phyloP scores from a whole-genome alignment of 2,329 filamentous ascomycete genomes.

The Colletotrichum sansevieriae region DNA sequence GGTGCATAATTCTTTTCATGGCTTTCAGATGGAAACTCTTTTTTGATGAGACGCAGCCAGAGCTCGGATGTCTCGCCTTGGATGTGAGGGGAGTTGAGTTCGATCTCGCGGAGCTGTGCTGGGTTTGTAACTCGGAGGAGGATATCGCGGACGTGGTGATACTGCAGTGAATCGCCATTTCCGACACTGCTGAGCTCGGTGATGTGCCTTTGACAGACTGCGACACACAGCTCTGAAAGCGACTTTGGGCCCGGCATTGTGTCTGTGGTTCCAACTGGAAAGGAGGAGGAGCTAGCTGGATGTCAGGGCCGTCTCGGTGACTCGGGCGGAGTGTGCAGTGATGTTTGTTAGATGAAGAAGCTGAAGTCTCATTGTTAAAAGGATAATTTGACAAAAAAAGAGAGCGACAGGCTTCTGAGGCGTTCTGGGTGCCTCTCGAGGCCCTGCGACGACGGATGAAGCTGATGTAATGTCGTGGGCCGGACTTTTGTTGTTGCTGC shows the following conservation, averaged over 20 bases:
- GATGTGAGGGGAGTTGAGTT: constrained; percentile 82
- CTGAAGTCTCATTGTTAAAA: constrained; percentile 28
- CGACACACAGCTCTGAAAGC: constrained; percentile 64
- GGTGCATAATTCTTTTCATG: constrained; percentile 74
- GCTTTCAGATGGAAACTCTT: constrained; percentile 77
- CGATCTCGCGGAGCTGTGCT: constrained; percentile 79
- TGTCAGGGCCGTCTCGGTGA: constrained; percentile 1
- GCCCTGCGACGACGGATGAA: not conserved
- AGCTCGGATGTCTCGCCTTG: constrained; percentile 76
- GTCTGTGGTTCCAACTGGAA: not conserved
- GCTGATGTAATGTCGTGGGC: constrained; percentile 6
- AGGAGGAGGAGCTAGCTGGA: constrained; percentile 7
- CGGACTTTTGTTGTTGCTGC: constrained; percentile 27
- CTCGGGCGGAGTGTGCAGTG: not conserved
- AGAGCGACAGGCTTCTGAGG: not conserved
- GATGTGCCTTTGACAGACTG: constrained; percentile 66
- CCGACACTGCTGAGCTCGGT: constrained; percentile 76
- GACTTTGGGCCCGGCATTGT: constrained; percentile 54
- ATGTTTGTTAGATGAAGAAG: not conserved
- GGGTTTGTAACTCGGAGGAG: constrained; percentile 80
- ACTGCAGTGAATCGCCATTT: constrained; percentile 66
- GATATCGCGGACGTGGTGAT: constrained; percentile 67
- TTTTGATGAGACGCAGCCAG: constrained; percentile 84
- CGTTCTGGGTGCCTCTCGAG: not conserved
- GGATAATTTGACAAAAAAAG: not conserved